Percentiles rank a stretch among this genome's conserved stretches.
Evolutionary conservation across 768 basidiomycete species (phyloP).

Genomic region (Auriscalpium vulgare): DNA sequence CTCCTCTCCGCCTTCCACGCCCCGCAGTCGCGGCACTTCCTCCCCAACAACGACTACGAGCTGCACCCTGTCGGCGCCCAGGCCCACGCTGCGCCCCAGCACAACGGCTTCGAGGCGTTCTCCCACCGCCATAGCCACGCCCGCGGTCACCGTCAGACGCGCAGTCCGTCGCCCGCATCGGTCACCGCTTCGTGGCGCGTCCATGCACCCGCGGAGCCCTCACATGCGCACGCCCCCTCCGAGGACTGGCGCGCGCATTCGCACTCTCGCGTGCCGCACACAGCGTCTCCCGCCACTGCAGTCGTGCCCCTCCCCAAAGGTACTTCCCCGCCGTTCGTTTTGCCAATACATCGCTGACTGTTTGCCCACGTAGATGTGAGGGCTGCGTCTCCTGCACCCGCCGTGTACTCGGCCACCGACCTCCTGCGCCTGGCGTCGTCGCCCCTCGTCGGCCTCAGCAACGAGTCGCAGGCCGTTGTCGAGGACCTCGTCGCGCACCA

Average conservation of each 20-base stretch:
- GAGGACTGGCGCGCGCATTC: not conserved
- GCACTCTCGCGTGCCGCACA: not conserved
- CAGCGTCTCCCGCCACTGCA: not conserved
- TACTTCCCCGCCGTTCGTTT: not conserved
- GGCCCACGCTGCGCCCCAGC: not conserved
- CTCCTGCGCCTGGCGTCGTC: conserved; percentile 11
- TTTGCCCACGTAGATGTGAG: not conserved
- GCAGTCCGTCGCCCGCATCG: not conserved
- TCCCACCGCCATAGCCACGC: not conserved
- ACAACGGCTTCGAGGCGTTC: conserved; percentile 7
- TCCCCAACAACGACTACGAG: not conserved
- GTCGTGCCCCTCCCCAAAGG: not conserved
- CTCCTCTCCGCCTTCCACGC: not conserved
- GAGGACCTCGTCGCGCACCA: conserved; percentile 13
- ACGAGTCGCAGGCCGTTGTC: conserved; percentile 1
- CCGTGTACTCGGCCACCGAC: conserved; percentile 5
- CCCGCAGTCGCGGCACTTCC: not conserved
- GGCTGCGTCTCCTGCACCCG: not conserved
- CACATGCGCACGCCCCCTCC: not conserved
- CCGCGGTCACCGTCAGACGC: not conserved
- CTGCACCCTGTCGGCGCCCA: not conserved
- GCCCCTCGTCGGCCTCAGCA: conserved; percentile 12
- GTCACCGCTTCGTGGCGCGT: conserved; percentile 7
- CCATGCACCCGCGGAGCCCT: not conserved
- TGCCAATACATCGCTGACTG: not conserved